Evolutionary conservation across 345 rosid genomes (phyloP).

Genomic region (Luvunga scandens): DNA sequence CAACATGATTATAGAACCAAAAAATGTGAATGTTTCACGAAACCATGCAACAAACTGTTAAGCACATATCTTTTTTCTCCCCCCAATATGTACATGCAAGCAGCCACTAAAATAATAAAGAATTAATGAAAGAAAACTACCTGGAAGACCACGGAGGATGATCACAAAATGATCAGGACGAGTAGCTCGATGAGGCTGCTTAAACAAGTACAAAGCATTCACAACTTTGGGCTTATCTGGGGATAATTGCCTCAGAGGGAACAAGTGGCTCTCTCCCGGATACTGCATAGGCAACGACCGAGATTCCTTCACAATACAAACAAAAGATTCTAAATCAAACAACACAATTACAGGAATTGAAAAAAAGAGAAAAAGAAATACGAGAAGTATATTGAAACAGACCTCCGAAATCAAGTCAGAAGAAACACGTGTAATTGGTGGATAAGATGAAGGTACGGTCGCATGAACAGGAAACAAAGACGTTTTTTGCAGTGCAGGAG

Average conservation of each 20-base stretch:
- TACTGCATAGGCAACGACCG: constrained; percentile 30
- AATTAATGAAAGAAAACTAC: constrained; percentile 23
- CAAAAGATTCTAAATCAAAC: neutral
- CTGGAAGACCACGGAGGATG: constrained; percentile 93
- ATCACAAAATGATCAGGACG: constrained; percentile 90
- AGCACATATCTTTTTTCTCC: neutral
- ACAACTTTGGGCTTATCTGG: constrained; percentile 51
- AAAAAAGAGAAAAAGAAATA: neutral
- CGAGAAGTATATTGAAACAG: constrained; percentile 6
- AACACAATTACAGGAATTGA: neutral
- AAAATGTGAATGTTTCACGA: neutral
- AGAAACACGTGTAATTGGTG: constrained; percentile 23
- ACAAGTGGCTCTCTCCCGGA: constrained; percentile 25
- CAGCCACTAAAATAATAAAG: neutral
- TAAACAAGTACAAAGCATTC: constrained; percentile 70
- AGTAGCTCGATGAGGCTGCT: constrained; percentile 55
- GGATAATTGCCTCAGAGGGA: constrained; percentile 35
- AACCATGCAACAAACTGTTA: neutral
- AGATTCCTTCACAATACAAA: constrained; percentile 30
- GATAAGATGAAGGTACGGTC: constrained; percentile 26
- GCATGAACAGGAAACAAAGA: constrained; percentile 52
- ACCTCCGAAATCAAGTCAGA: constrained; percentile 33
- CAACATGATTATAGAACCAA: neutral
- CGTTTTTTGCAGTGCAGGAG: constrained; percentile 14
- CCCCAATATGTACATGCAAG: neutral